Evolutionary conservation across 2,329 filamentous ascomycete genomes (phyloP).

Genomic region (Xylariaceae sp.): DNA sequence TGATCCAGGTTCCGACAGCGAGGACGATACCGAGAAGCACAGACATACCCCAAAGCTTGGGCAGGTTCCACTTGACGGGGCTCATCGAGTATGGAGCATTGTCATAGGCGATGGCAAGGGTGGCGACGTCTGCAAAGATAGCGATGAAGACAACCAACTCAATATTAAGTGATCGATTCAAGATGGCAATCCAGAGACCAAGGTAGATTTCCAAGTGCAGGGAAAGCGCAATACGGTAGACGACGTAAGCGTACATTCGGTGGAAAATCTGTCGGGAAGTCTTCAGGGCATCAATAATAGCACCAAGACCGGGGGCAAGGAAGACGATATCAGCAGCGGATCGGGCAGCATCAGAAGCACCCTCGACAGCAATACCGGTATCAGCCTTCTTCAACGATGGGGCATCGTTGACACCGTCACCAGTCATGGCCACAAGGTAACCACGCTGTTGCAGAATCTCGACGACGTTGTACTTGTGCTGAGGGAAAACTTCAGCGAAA

Average conservation of each 20-base stretch:
- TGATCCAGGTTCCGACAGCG: constrained; percentile 84
- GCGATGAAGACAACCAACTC: constrained; percentile 91
- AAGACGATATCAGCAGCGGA: constrained; percentile 94
- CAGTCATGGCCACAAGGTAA: constrained; percentile 94
- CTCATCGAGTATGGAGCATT: constrained; percentile 85
- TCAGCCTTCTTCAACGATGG: constrained; percentile 94
- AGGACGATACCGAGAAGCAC: constrained; percentile 80
- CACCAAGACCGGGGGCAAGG: constrained; percentile 85
- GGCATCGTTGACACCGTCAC: constrained; percentile 93
- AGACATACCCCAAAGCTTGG: constrained; percentile 92
- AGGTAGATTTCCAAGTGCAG: constrained; percentile 91
- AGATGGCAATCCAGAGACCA: constrained; percentile 86
- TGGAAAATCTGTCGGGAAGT: constrained; percentile 95
- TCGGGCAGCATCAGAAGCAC: constrained; percentile 86
- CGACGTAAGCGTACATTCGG: constrained; percentile 94
- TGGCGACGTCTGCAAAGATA: constrained; percentile 92
- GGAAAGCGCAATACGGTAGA: constrained; percentile 91
- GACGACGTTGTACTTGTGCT: constrained; percentile 94
- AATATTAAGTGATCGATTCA: constrained; percentile 83
- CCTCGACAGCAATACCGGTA: constrained; percentile 93
- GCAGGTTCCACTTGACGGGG: constrained; percentile 93
- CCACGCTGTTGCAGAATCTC: constrained; percentile 93
- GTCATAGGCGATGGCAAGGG: constrained; percentile 89
- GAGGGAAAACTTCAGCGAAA: constrained; percentile 92
- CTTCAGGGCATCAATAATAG: constrained; percentile 91